Base-by-base conservation (phyloP, 129 eudicot genomes). In the Erigeron canadensis region DNA sequence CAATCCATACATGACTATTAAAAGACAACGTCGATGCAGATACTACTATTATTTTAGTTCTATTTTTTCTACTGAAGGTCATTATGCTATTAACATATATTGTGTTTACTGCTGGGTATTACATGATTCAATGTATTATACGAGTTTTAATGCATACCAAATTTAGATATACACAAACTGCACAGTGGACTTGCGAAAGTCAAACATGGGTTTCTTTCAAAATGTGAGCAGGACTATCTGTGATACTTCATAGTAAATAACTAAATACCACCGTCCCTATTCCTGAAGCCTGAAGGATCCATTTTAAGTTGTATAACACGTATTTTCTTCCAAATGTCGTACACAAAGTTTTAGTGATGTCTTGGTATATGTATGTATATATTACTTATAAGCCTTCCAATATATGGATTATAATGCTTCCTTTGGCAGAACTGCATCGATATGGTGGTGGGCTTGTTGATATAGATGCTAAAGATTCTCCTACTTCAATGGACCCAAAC, bases 391-490 rank as follows among this genome's bases (percentile, higher is more conserved):
- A 10, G 5, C 22, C 42, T 70, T 70, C 9, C 56, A 43, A 63
- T 77, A 77, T 77, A 8, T 13, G 77, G 77, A 63, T 78, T 71
- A 37, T 78, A 56, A 78, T 64, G 77, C 67, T 80, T 69, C 45
- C 19, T 65, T 63, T 73, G 75, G 78, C 99, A 95, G 99, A 95
- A 83, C 81, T 95, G 85, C 89, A 88, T 77, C 89, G 84, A 34
- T 86, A 66, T 72, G 95, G 97, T 71, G 97, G 96, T 21, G 96
- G 96, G 61, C 87, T 77, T 48, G 66, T 83, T 77, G 97, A 90
- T 59, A 76, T 80, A 17, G 99, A 95, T 38, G 84, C 64, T 18
- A 89, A 86, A 82, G 95, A 89, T 58, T 67, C 71, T 60, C 77
- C 86, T 7, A 79, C 86, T 50, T 76, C 97, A 21, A 62, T 86